Percentiles rank a stretch among this genome's conserved stretches.
These are phyloP conservation scores for Dothistroma pini DNA, from an alignment of 2,329 filamentous ascomycete genomes.

Conservation along the genomic window DNA sequence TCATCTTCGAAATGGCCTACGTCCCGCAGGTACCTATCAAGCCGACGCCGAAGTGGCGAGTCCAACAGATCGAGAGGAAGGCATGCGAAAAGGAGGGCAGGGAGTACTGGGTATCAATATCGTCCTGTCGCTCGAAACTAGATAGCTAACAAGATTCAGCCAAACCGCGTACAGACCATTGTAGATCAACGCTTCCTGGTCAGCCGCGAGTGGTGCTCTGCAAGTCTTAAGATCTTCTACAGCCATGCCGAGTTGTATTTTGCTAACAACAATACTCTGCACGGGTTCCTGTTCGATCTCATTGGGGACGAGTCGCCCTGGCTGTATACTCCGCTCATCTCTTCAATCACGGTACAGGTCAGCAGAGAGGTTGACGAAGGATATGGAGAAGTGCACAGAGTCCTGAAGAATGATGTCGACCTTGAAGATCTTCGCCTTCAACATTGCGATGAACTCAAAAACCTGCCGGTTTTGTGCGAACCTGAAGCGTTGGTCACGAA, in stretches of 20 bases:
- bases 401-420: not conserved
- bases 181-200: not conserved
- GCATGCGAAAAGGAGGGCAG: not conserved
- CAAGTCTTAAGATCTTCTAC: not conserved
- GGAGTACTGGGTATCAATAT: not conserved
- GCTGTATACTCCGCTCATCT: not conserved
- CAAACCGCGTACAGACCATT: not conserved
- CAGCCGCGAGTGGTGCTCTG: not conserved
- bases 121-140: not conserved
- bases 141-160: not conserved
- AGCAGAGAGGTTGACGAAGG: not conserved
- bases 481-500: too few species aligned
- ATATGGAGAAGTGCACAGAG: not conserved
- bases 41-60: not conserved
- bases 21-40: not conserved
- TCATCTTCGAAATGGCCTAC: slow-evolving; percentile 1
- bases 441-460: too few species aligned
- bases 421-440: too few species aligned
- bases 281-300: not conserved
- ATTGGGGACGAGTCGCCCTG: not conserved
- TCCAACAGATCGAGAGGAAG: not conserved
- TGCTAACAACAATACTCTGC: not conserved
- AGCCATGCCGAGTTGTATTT: not conserved
- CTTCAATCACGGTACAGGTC: not conserved
- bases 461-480: too few species aligned